Evolutionary conservation across 352 stramenopile genomes (phyloP).

Genomic region (Pythium diclinum): DNA sequence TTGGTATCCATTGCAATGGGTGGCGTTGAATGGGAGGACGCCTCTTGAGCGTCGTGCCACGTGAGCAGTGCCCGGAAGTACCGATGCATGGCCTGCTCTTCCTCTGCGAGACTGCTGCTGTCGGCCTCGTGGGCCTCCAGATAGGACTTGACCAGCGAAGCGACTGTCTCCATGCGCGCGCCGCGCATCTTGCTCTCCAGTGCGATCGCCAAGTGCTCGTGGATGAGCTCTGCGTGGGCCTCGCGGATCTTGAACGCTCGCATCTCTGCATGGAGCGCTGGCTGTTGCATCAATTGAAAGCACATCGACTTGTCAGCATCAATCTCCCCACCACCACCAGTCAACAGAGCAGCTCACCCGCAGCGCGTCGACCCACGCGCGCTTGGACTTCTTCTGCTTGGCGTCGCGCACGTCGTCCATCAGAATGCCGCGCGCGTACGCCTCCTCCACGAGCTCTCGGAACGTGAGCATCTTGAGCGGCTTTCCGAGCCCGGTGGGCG

Average conservation of each 20-base stretch:
- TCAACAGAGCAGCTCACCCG: constrained; percentile 21
- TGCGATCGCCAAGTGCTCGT: constrained; percentile 29
- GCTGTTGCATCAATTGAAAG: constrained; percentile 15
- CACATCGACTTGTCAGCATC: neutral
- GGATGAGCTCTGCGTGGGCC: constrained; percentile 42
- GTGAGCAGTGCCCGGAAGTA: constrained; percentile 20
- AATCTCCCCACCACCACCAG: neutral
- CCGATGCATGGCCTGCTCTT: constrained; percentile 14
- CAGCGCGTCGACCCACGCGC: constrained; percentile 51
- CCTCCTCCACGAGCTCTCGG: constrained; percentile 58
- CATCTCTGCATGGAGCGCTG: constrained; percentile 32
- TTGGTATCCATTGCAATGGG: neutral
- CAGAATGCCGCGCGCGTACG: constrained; percentile 40
- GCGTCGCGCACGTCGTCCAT: constrained; percentile 32
- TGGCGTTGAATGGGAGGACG: neutral
- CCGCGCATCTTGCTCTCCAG: constrained; percentile 40
- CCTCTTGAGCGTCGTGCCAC: constrained; percentile 1
- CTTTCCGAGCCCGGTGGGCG: constrained; percentile 38
- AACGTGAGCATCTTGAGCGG: constrained; percentile 56
- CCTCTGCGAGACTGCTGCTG: neutral
- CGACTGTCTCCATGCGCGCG: constrained; percentile 21
- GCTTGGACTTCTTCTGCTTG: constrained; percentile 63
- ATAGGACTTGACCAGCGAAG: constrained; percentile 10
- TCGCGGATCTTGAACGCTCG: constrained; percentile 31
- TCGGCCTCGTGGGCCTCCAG: constrained; percentile 4